Evolutionary conservation across 1,284 basidiomycete species (phyloP).

Genomic region (Boletellus deceptivus): DNA sequence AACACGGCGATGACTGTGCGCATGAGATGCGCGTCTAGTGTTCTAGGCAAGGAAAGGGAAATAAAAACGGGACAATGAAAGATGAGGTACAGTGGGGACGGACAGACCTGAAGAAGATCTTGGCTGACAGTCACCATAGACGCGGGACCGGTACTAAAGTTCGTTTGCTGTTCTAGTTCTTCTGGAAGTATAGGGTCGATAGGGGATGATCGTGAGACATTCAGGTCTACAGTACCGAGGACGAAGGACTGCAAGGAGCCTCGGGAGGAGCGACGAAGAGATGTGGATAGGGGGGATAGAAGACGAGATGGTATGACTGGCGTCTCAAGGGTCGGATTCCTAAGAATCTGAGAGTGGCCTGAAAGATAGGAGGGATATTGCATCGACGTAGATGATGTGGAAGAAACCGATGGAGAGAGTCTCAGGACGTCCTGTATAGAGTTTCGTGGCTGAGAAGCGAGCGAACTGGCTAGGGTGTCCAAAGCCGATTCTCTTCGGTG

Average conservation of each 20-base stretch:
- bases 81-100: background rate
- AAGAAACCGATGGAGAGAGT: constrained; percentile 21
- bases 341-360: constrained; percentile 5
- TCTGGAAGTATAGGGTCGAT: constrained; percentile 17
- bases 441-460: constrained; percentile 27
- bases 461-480: constrained; percentile 22
- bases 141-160: constrained; percentile 8
- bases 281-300: constrained; percentile 16
- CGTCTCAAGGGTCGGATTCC: constrained; percentile 15
- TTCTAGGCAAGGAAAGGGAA: constrained; percentile 19
- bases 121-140: constrained; percentile 27
- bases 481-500: constrained; percentile 14
- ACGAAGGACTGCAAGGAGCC: constrained; percentile 24
- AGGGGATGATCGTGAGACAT: constrained; percentile 25
- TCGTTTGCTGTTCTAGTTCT: constrained; percentile 12
- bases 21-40: constrained; percentile 17
- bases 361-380: constrained; percentile 20
- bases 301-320: constrained; percentile 19
- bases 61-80: background rate
- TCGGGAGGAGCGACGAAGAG: constrained; percentile 21
- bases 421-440: constrained; percentile 12
- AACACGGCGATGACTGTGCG: constrained; percentile 18
- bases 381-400: constrained; percentile 26
- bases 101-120: constrained; percentile 31
- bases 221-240: constrained; percentile 27